Evolutionary conservation across 495 filamentous ascomycete genomes (phyloP).

Genomic region (Lichenothelia convexa): DNA sequence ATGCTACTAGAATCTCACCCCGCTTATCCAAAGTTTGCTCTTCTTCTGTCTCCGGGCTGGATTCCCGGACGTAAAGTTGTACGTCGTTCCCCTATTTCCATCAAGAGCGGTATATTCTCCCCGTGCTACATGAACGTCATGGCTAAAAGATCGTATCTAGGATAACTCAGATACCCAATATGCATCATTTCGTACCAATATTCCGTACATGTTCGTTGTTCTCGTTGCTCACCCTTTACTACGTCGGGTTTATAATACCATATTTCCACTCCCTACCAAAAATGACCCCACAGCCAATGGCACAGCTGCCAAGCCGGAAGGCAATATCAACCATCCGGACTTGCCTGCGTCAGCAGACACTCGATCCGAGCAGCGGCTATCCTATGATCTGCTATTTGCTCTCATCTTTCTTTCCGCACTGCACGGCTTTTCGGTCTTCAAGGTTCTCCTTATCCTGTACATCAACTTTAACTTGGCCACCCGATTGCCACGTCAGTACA

Average conservation of each 20-base stretch:
- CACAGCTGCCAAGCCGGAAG: slow-evolving; percentile 5
- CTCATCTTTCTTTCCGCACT: slow-evolving; percentile 56
- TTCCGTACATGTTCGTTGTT: slow-evolving; percentile 58
- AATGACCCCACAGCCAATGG: slow-evolving; percentile 6
- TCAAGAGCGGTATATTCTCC: neutral
- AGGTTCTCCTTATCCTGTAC: slow-evolving; percentile 62
- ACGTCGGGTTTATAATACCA: slow-evolving; percentile 46
- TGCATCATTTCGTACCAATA: slow-evolving; percentile 65
- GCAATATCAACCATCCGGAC: no score
- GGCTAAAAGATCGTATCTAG: slow-evolving; percentile 20
- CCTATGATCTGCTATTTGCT: slow-evolving; percentile 74
- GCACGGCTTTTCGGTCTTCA: slow-evolving; percentile 70
- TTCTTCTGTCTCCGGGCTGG: slow-evolving; percentile 66
- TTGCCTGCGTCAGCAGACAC: slow-evolving; percentile 37
- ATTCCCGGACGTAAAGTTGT: slow-evolving; percentile 86
- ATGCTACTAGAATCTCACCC: slow-evolving; percentile 51
- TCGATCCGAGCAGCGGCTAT: slow-evolving; percentile 54
- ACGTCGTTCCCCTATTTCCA: slow-evolving; percentile 17
- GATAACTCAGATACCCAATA: slow-evolving; percentile 89
- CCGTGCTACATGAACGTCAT: no score
- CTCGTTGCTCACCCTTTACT: slow-evolving; percentile 60
- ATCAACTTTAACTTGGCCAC: slow-evolving; percentile 68
- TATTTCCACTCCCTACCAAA: slow-evolving; percentile 12
- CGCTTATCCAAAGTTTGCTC: slow-evolving; percentile 55
- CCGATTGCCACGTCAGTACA: slow-evolving; percentile 40